These are phyloP conservation scores for Omphalotus olearius DNA, from an alignment of 1,284 basidiomycete species.

Conservation along the genomic window DNA sequence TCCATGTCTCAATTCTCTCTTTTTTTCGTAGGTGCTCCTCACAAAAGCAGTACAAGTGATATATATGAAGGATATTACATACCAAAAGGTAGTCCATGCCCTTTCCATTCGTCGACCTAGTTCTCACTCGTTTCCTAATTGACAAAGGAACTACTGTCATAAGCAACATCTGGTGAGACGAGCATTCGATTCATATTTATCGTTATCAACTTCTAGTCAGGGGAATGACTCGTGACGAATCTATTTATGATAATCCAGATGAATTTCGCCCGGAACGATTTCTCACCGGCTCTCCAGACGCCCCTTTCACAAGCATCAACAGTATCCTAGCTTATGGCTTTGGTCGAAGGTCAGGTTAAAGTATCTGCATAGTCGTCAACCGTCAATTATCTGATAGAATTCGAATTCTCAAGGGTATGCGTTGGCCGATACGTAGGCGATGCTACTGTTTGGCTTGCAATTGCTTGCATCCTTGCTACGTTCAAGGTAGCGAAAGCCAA, in stretches of 20 bases:
- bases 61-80: not conserved
- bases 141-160: conserved; percentile 1
- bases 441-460: conserved; percentile 15
- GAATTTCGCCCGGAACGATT: conserved; percentile 5
- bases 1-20: not conserved
- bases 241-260: not conserved
- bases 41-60: not conserved
- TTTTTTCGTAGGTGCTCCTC: not conserved
- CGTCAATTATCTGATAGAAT: not conserved
- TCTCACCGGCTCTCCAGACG: not conserved
- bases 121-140: not conserved
- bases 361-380: no score
- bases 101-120: not conserved
- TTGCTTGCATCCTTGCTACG: conserved; percentile 15
- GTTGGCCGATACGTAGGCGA: conserved; percentile 15
- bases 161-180: conserved; percentile 4
- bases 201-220: not conserved
- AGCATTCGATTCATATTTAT: not conserved
- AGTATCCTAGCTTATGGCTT: conserved; percentile 7
- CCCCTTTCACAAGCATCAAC: not conserved
- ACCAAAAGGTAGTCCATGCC: not conserved
- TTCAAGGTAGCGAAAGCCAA: conserved; percentile 13
- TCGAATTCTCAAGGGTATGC: conserved; percentile 13
- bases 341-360: conserved; percentile 3
- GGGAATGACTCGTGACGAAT: conserved; percentile 4